Conservation (phyloP, 148 eudicot species). For the Talinum fruticosum region DNA sequence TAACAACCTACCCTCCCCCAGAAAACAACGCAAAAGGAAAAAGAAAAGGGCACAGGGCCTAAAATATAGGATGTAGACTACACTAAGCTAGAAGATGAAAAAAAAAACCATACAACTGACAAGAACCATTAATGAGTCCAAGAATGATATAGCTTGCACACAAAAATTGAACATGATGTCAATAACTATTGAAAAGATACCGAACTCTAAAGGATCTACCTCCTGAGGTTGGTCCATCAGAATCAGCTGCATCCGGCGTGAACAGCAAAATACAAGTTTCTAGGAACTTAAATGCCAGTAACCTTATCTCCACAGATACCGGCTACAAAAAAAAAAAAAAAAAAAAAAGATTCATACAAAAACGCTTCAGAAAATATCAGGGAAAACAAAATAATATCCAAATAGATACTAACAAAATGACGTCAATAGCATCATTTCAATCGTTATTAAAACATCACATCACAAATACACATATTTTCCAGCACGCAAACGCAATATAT, state of each 20-base stretch:
- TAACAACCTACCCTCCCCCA: background rate
- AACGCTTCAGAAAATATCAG: background rate
- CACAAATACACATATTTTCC: background rate
- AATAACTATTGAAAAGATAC: background rate
- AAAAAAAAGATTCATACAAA: slow-evolving; percentile 14
- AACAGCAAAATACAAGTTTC: slow-evolving; percentile 67
- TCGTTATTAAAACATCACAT: background rate
- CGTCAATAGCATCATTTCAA: background rate
- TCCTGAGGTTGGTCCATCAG: slow-evolving; percentile 42
- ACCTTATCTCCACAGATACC: slow-evolving; percentile 54
- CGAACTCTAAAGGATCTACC: slow-evolving; percentile 38
- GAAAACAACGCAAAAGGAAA: background rate
- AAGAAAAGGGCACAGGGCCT: background rate
- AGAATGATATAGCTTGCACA: background rate
- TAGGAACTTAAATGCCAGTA: slow-evolving; percentile 79
- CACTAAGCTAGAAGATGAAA: background rate
- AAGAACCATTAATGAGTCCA: background rate
- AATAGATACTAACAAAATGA: slow-evolving; percentile 6
- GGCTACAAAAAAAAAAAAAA: slow-evolving; percentile 38
- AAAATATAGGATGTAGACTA: background rate
- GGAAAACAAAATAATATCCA: background rate
- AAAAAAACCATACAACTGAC: background rate
- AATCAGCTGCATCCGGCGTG: slow-evolving; percentile 50
- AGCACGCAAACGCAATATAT: background rate
- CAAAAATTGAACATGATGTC: slow-evolving; percentile 5